Evolutionary conservation across 352 stramenopile species (phyloP), one percentile per base, ranked within the genome.

Genomic region (Globisporangium radiosum): DNA sequence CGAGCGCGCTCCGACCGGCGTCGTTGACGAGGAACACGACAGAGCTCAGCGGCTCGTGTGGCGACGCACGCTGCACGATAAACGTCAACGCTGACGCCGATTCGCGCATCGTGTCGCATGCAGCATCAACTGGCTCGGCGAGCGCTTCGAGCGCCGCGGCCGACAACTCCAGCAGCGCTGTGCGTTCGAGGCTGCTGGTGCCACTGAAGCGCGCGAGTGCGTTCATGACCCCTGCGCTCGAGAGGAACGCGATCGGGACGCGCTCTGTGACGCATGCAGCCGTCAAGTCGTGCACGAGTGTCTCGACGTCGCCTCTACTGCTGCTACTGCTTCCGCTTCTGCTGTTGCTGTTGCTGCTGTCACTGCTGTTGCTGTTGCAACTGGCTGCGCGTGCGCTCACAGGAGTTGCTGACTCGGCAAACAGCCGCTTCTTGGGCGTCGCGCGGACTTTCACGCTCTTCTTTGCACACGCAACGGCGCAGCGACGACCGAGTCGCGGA

Each of bases 1-100:
- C 38, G 13, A 65, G 36, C 8, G 47, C 37, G 9, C 54, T 65
- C 38, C n/a, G 7, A 4, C 36, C 25, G 3, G 19, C 11, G 9
- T 47, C 60, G 14, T 65, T 42, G 40, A 65, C 60, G 40, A 61
- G 60, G 42, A 57, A 65, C 10, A 65, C 60, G 25, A 65, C 25
- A 0, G 54, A 53, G 15, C 60, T 40, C 8, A 44, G 38, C 5
- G 54, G 54, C 7, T 52, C 47, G n/a, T 15, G 45, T 13, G 11
- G 36, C 43, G 56, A 40, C n/a, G 44, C 38, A 42, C 52, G 48
- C 37, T 56, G 40, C 19, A 60, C 45, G 8, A 55, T 47, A 15
- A 64, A 60, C n/a, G 62, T 68, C 36, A 64, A 13, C 5, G n/a
- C 13, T 0, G 49, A 44, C 4, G 45, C 38, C 9, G 57, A 61